Evolutionary conservation across 108 stramenopile genomes (phyloP), one percentile per base, ranked within the genome.

Genomic region (Cyclotella atomus): DNA sequence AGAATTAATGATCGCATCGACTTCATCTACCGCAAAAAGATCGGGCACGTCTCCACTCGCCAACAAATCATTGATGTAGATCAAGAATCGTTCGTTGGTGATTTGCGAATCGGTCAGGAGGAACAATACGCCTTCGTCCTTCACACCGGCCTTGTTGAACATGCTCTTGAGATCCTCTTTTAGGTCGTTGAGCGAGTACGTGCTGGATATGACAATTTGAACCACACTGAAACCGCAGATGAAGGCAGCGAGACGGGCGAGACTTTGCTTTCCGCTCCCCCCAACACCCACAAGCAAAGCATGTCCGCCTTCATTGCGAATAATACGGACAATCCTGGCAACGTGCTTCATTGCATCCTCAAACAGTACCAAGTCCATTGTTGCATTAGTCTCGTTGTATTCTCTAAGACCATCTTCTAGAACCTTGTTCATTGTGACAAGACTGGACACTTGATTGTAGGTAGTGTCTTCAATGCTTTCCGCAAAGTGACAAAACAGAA

Each of bases 161-260:
- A 91, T 89, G 12, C 46, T 45, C 77, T 90, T 91, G 27, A 95
- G 76, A 41, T 95, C 93, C 21, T 95, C 93, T 69, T 91, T 92
- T 6, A 95, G 61, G 60, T 95, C 93, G 53, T 70, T 85, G 47
- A 91, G 76, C 27, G 84, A 74, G 73, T 91, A 95, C 3, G 86
- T 84, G 14, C 85, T 62, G 57, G 77, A 76, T 53, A 92, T 89
- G 32, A 87, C 88, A 34, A 95, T 92, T 79, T 91, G 88, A 7
- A 30, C 56, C 21, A 90, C 81, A 1, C 45, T 43, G 68, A 83
- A 91, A 0, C 71, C 83, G 52, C 91, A 91, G 56, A 95, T 87
- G 44, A 87, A 87, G 24, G 93, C 87, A 7, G 93, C 84, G 7
- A 95, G 83, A n/a, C 83, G 75, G 3, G 87, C 65, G 32, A 93